Conservation (phyloP, 2,329 filamentous ascomycete genomes). For the Colletotrichum sp. region DNA sequence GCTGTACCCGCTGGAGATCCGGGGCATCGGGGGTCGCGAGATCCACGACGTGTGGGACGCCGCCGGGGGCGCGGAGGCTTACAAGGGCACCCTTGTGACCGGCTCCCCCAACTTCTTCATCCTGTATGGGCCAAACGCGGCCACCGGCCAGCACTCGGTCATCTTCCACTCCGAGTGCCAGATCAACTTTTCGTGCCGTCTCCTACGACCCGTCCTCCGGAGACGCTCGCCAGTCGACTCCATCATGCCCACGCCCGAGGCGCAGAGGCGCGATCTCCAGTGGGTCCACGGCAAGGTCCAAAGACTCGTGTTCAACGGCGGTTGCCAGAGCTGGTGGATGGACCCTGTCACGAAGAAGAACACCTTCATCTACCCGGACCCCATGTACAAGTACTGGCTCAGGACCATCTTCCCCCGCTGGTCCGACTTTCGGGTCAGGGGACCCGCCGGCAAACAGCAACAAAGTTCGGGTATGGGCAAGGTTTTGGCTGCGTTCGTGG, state of each 20-base stretch:
- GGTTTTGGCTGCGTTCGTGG: too few species aligned
- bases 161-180: constrained; percentile 8
- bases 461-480: too few species aligned
- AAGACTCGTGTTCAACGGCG: background rate
- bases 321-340: constrained; percentile 5
- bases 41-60: background rate
- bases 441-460: too few species aligned
- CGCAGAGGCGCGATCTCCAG: background rate
- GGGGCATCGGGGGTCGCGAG: background rate
- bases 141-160: background rate
- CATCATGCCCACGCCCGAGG: background rate
- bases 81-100: constrained; percentile 1
- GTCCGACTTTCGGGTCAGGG: constrained; percentile 34
- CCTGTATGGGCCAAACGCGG: background rate
- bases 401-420: constrained; percentile 48
- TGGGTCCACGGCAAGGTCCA: constrained; percentile 1
- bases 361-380: constrained; percentile 1
- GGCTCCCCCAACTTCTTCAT: constrained; percentile 1
- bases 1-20: background rate
- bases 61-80: background rate
- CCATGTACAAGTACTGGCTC: constrained; percentile 20
- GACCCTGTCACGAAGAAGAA: background rate
- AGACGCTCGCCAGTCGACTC: background rate
- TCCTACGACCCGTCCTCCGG: background rate
- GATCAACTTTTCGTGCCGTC: background rate